These are phyloP conservation scores for Apiospora phragmitis DNA, from an alignment of 2,329 filamentous ascomycete species.

Conservation along the genomic window DNA sequence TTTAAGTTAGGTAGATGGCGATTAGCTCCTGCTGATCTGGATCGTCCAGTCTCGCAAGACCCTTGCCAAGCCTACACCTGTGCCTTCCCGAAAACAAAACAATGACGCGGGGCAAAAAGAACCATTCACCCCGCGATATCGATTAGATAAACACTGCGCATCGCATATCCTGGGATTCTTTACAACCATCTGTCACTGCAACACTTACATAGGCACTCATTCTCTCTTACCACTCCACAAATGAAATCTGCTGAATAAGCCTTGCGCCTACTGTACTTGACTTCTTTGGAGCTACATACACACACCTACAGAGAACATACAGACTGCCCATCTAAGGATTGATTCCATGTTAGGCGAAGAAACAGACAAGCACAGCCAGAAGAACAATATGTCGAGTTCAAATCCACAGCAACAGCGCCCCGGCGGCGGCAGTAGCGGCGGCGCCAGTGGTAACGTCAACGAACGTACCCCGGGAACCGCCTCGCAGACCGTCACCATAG, in stretches of 20 bases:
- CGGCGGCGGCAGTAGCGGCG: neutral
- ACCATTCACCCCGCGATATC: neutral
- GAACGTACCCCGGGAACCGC: neutral
- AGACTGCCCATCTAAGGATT: neutral
- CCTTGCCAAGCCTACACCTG: neutral
- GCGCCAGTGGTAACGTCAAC: neutral
- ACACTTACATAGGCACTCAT: neutral
- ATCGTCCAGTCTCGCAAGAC: neutral
- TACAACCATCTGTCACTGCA: neutral
- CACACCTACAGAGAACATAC: neutral
- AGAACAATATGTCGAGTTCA: neutral
- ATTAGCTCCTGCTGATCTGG: neutral
- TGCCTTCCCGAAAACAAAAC: neutral
- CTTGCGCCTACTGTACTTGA: neutral
- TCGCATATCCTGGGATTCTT: neutral
- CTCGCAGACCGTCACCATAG: constrained; percentile 9
- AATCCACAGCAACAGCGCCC: neutral
- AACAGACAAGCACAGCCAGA: neutral
- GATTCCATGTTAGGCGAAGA: neutral
- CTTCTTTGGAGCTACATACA: neutral
- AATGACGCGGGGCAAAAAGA: constrained; percentile 4
- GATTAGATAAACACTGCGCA: neutral
- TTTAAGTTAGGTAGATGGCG: neutral
- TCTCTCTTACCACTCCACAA: neutral
- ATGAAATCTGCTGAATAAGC: neutral